These are phyloP conservation scores for Zhuliangozyma parablackwelliae DNA, from an alignment of 1,139 yeast species.

Conservation along the genomic window DNA sequence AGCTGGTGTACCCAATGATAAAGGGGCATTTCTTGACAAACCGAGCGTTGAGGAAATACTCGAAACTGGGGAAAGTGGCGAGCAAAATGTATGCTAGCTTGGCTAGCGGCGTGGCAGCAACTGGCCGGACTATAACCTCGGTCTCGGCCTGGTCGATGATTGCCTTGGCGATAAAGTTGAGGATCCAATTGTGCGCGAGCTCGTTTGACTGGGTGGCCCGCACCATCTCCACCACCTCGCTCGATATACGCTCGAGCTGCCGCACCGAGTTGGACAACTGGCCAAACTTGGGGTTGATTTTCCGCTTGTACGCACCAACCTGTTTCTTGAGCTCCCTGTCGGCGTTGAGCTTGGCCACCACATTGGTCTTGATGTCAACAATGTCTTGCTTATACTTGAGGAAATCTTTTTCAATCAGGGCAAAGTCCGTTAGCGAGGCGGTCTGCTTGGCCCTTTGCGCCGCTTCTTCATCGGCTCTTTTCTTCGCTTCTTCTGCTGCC, in stretches of 20 bases:
- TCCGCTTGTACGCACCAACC: constrained; percentile 51
- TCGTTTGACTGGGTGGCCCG: constrained; percentile 37
- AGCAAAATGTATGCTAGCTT: constrained; percentile 56
- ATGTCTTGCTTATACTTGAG: constrained; percentile 53
- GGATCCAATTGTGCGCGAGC: constrained; percentile 63
- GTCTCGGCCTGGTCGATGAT: constrained; percentile 89
- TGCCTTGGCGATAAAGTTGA: constrained; percentile 81
- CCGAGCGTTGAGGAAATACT: constrained; percentile 68
- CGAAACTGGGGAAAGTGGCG: constrained; percentile 57
- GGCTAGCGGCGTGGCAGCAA: constrained; percentile 78
- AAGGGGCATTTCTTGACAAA: constrained; percentile 89
- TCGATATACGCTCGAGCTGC: constrained; percentile 53
- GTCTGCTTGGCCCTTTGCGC: constrained; percentile 9
- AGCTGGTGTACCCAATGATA: constrained; percentile 74
- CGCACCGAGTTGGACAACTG: constrained; percentile 70
- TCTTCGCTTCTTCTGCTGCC: constrained; percentile 10
- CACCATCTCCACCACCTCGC: constrained; percentile 49
- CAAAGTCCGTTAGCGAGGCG: constrained; percentile 29
- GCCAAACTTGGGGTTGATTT: constrained; percentile 85
- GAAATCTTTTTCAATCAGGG: constrained; percentile 43
- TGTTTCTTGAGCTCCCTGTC: constrained; percentile 42
- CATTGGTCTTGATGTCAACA: constrained; percentile 51
- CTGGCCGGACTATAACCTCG: constrained; percentile 78
- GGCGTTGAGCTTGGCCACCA: constrained; percentile 45
- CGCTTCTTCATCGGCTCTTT: constrained; percentile 8